phyloP scores from a whole-genome alignment of 169 alveolate genomes.

The Perkinsus chesapeaki region DNA sequence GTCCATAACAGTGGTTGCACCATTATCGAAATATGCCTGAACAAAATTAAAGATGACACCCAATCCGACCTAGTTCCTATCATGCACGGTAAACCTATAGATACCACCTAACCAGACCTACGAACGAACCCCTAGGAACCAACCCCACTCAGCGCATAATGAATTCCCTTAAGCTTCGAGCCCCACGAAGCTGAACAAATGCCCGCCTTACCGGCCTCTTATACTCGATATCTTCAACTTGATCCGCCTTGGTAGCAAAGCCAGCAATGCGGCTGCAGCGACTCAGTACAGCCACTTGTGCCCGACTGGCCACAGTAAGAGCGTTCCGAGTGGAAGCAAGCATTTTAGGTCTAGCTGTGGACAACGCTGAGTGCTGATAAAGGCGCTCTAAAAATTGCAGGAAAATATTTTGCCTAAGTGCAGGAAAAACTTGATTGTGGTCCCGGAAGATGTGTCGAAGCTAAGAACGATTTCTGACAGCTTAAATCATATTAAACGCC shows the following conservation, averaged over 20 bases:
- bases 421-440: neutral
- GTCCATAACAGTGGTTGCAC: constrained; percentile 96
- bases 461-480: too few relatives aligned
- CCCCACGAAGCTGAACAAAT: neutral
- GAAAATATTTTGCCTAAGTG: neutral
- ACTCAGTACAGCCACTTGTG: neutral
- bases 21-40: constrained; percentile 80
- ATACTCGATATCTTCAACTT: neutral
- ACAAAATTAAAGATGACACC: neutral
- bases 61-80: neutral
- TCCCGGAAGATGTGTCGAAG: neutral
- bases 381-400: neutral
- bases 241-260: neutral
- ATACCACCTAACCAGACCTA: neutral
- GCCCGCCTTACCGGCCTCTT: neutral
- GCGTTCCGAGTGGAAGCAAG: neutral
- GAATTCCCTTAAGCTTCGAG: neutral
- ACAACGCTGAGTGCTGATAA: neutral
- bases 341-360: neutral
- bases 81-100: neutral
- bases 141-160: neutral
- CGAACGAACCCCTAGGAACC: neutral
- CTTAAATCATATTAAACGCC: too few relatives aligned
- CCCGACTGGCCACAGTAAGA: neutral
- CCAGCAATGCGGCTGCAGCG: neutral